phyloP scores from a whole-genome alignment of 371 early-diverging fungal species.

The Coemansia sp. region DNA sequence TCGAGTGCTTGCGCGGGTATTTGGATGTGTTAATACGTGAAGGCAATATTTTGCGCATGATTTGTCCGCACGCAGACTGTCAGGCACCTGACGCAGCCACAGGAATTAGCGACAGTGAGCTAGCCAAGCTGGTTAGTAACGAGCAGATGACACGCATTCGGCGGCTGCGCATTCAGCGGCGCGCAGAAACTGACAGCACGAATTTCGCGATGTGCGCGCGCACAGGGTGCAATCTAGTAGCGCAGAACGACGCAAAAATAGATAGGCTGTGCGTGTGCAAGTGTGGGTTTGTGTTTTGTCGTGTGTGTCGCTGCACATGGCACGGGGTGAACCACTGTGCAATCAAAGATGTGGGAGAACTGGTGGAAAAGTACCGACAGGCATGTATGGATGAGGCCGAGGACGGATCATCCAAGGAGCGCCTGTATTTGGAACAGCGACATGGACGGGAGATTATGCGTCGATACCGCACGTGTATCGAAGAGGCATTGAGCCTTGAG shows the following conservation, averaged over 20 bases:
- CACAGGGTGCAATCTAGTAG: not conserved
- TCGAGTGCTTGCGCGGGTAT: conserved; percentile 31
- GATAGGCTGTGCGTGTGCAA: not conserved
- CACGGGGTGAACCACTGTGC: not conserved
- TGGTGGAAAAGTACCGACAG: not conserved
- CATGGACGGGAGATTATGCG: not conserved
- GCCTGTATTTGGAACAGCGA: not conserved
- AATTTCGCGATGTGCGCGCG: not conserved
- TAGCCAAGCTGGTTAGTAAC: not conserved
- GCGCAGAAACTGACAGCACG: not conserved
- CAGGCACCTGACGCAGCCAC: not conserved
- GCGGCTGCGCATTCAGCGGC: not conserved
- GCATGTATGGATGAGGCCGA: not conserved
- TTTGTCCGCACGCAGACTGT: not conserved
- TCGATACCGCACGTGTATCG: not conserved
- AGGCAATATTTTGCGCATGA: not conserved
- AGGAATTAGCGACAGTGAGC: not conserved
- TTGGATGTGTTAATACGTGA: not conserved
- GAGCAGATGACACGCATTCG: not conserved
- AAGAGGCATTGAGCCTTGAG: not conserved
- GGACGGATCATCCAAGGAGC: not conserved
- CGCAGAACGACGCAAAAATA: not conserved
- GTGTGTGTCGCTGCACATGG: not conserved
- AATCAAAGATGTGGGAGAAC: not conserved
- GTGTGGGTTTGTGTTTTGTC: not conserved